These are phyloP conservation scores for Aureobasidium sp. DNA, from an alignment of 2,329 filamentous ascomycete species.

Conservation along the genomic window DNA sequence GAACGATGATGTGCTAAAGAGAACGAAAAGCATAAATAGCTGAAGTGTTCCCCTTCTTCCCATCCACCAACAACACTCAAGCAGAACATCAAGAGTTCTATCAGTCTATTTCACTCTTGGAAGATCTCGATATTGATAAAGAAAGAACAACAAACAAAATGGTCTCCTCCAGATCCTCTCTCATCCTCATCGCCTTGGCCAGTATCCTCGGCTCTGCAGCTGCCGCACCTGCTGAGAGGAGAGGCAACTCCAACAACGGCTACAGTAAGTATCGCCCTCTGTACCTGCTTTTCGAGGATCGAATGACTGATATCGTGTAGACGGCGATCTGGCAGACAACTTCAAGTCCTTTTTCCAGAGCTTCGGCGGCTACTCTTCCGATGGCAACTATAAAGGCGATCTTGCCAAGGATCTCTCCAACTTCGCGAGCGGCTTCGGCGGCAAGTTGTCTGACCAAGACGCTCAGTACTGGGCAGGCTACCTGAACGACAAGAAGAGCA, in stretches of 20 bases:
- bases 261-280: neutral
- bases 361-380: neutral
- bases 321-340: slow-evolving; percentile 4
- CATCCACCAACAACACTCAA: neutral
- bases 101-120: neutral
- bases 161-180: neutral
- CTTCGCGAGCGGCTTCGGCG: slow-evolving; percentile 5
- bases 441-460: slow-evolving; percentile 1
- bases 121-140: neutral
- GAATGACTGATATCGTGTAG: neutral
- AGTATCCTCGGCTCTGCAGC: neutral
- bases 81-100: neutral
- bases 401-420: slow-evolving; percentile 9
- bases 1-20: neutral
- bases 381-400: slow-evolving; percentile 2
- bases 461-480: neutral
- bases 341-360: slow-evolving; percentile 8
- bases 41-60: neutral
- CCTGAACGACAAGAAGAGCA: slow-evolving; percentile 10
- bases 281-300: neutral
- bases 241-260: neutral
- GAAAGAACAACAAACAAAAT: neutral
- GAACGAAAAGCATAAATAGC: neutral
- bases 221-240: slow-evolving; percentile 1
- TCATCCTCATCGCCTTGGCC: neutral